These are phyloP conservation scores for Talaromyces adpressus DNA, from an alignment of 495 filamentous ascomycete species.

Conservation along the genomic window DNA sequence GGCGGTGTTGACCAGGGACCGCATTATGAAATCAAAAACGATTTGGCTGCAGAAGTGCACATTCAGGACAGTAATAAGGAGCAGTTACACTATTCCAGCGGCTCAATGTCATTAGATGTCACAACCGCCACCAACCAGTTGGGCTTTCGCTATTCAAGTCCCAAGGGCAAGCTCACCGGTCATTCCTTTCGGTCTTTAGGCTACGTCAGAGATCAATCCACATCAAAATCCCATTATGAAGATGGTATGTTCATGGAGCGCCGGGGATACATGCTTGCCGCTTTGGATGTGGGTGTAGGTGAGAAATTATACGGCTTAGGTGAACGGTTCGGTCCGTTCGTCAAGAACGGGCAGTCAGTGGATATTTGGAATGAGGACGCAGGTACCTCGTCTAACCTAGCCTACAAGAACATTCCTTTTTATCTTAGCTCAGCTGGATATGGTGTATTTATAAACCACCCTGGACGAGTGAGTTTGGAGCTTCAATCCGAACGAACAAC, in stretches of 20 bases:
- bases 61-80: slow-evolving; percentile 38
- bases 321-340: slow-evolving; percentile 63
- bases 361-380: slow-evolving; percentile 68
- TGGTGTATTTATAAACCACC: slow-evolving; percentile 60
- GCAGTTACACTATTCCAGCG: slow-evolving; percentile 49
- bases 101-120: slow-evolving; percentile 46
- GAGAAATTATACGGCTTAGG: slow-evolving; percentile 66
- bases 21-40: slow-evolving; percentile 51
- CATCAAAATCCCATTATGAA: slow-evolving; percentile 40
- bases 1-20: slow-evolving; percentile 46
- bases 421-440: slow-evolving; percentile 62
- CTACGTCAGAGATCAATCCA: slow-evolving; percentile 45
- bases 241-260: slow-evolving; percentile 47
- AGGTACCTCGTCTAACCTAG: slow-evolving; percentile 61
- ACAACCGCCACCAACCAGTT: slow-evolving; percentile 47
- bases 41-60: slow-evolving; percentile 30
- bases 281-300: slow-evolving; percentile 54
- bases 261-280: slow-evolving; percentile 55
- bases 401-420: slow-evolving; percentile 70
- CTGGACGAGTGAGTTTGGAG: slow-evolving; percentile 54
- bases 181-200: slow-evolving; percentile 55
- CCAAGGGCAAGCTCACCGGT: slow-evolving; percentile 46
- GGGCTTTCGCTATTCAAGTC: slow-evolving; percentile 47
- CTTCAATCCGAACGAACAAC: slow-evolving; percentile 61
- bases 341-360: slow-evolving; percentile 61